Evolutionary conservation across 2,329 filamentous ascomycete species (phyloP), one percentile per base, ranked within the genome.

Genomic region (Stachybotrys echinatus): DNA sequence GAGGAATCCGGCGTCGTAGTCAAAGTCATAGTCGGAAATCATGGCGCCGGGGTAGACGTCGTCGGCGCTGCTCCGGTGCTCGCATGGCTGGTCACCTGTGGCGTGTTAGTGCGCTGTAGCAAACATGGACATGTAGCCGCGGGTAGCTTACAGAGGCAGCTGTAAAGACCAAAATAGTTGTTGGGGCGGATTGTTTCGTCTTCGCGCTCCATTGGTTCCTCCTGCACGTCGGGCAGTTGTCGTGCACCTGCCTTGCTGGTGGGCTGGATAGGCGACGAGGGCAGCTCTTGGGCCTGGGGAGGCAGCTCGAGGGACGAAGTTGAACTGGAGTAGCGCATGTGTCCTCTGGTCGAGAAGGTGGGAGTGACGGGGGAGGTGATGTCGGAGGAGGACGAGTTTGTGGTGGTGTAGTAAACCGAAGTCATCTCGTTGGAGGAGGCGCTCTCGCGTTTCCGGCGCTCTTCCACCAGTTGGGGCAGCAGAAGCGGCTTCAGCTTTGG

Each of bases 151-250:
- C 89, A 90, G 61, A 89, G 79, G 67, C 88, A 92, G 61, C 84
- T 76, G 60, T 84, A 83, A 40, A 84, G 71, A 43, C 74, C 72
- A 52, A 74, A 71, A 21, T 68, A 50, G 40, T 68, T 69, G 42
- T 77, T 71, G 52, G 79, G 74, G 23, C 77, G 74, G 52, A 31
- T 45, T 5, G 43, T 45, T 5, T 77, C 70, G 23, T 84, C 80
- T 20, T 87, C 87, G 48, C 79, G 80, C 65, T 92, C 87, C 40
- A 84, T 70, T 2, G 87, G 84, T 61, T 95, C 91, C 66, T 96
- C 92, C 61, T 91, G 81, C 19, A 96, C 87, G 60, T 94, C 88
- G 17, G 89, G 87, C 54, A 96, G 75, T 48, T 77, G 79, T 52
- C 81, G 78, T 69, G 89, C 89, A 59, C 77, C 75, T 0, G 80